Percentiles rank a stretch among this genome's conserved stretches.
These are phyloP conservation scores for Vararia minispora DNA, from an alignment of 768 basidiomycete species.

Conservation along the genomic window DNA sequence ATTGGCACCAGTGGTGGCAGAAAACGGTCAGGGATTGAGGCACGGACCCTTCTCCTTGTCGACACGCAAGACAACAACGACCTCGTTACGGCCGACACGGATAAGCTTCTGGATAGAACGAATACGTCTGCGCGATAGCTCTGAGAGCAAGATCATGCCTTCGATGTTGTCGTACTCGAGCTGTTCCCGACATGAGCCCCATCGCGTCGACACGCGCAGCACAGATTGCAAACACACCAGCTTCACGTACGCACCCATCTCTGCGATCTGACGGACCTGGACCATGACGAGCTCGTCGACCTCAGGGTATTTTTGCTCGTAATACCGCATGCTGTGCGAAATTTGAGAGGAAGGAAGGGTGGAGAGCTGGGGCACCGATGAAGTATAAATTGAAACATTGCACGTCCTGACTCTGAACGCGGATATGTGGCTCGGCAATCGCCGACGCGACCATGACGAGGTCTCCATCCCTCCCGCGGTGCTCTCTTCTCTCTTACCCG, in stretches of 20 bases:
- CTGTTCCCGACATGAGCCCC: constrained; percentile 38
- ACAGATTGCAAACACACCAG: constrained; percentile 44
- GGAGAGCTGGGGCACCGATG: too few relatives aligned
- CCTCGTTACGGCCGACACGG: constrained; percentile 93
- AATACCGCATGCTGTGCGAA: constrained; percentile 64
- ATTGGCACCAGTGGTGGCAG: neutral
- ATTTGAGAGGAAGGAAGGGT: too few relatives aligned
- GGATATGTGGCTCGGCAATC: too few relatives aligned
- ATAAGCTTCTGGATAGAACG: constrained; percentile 97
- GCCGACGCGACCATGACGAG: too few relatives aligned
- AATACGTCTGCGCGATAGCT: constrained; percentile 92
- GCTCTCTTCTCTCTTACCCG: too few relatives aligned
- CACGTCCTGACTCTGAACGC: too few relatives aligned
- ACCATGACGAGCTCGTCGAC: constrained; percentile 99
- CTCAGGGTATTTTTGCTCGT: constrained; percentile 88
- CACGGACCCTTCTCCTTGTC: constrained; percentile 94
- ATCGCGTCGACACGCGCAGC: constrained; percentile 1
- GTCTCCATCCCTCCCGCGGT: too few relatives aligned
- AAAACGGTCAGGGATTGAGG: neutral
- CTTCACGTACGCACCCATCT: constrained; percentile 99
- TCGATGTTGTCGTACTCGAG: constrained; percentile 99
- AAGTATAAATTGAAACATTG: too few relatives aligned
- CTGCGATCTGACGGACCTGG: constrained; percentile 96
- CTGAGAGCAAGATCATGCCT: constrained; percentile 99
- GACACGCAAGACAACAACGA: constrained; percentile 94